A percentile compares a stretch with the other conserved stretches of the same genome.
Conservation (phyloP, 2,329 filamentous ascomycete species). For the Phyllosticta capitalensis region DNA sequence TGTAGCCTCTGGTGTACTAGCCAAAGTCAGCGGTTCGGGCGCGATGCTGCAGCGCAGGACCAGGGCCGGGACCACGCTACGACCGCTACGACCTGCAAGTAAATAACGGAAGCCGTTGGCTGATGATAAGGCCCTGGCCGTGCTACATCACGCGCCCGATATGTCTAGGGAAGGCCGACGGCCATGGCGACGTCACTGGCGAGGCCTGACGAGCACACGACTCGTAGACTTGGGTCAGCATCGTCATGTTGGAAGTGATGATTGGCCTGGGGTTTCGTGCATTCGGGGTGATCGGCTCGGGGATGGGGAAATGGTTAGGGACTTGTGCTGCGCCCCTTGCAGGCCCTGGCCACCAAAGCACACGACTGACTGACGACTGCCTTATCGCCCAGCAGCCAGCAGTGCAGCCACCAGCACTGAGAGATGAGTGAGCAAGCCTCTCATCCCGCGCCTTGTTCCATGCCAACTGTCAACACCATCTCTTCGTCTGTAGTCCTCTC, state of each 20-base stretch:
- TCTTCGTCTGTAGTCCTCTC: constrained; percentile 11
- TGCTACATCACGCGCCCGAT: background rate
- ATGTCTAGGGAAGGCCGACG: background rate
- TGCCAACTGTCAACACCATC: background rate
- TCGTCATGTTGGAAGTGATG: background rate
- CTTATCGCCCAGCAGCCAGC: background rate
- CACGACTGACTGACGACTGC: no score
- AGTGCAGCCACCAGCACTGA: constrained; percentile 1
- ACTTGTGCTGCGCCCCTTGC: constrained; percentile 4
- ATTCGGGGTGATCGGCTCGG: background rate
- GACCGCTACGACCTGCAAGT: background rate
- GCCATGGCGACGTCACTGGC: background rate
- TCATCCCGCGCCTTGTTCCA: background rate
- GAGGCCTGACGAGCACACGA: background rate
- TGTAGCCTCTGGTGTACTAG: background rate
- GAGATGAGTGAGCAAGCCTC: no score
- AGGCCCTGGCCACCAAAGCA: no score
- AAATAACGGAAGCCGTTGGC: background rate
- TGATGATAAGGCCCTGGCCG: background rate
- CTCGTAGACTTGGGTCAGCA: background rate
- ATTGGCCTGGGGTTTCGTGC: background rate
- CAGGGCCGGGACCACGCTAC: background rate
- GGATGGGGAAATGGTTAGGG: no score
- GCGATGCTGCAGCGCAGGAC: background rate
- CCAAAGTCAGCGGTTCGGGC: background rate